These are phyloP conservation scores for Pleurotus giganteus DNA, from an alignment of 768 basidiomycete species.

Conservation along the genomic window DNA sequence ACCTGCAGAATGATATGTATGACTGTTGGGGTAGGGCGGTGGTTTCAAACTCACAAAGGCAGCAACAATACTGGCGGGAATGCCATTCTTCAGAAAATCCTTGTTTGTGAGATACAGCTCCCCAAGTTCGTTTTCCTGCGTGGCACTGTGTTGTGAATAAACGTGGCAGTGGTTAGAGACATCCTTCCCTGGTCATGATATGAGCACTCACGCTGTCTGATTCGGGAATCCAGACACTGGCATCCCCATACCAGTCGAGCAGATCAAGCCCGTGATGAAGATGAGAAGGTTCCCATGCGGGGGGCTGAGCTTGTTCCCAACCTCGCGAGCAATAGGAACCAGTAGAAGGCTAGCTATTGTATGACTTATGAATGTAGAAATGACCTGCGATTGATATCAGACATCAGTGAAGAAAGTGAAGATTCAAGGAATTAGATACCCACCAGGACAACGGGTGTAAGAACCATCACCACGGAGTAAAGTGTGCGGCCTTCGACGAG, in stretches of 20 bases:
- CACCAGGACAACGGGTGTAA: constrained; percentile 70
- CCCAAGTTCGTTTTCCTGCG: constrained; percentile 93
- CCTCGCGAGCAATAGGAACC: constrained; percentile 93
- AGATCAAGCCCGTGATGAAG: constrained; percentile 90
- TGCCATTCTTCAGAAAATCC: constrained; percentile 92
- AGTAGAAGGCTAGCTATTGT: constrained; percentile 95
- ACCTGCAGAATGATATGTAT: constrained; percentile 43
- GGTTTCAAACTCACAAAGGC: constrained; percentile 53
- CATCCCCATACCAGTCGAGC: constrained; percentile 97
- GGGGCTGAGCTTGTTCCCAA: constrained; percentile 74
- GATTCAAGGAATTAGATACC: constrained; percentile 24
- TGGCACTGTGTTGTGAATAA: constrained; percentile 52
- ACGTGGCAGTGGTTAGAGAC: constrained; percentile 6
- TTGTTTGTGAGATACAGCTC: constrained; percentile 80
- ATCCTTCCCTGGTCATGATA: background rate
- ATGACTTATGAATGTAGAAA: constrained; percentile 96
- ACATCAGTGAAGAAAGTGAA: constrained; percentile 5
- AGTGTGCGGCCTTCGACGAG: constrained; percentile 61
- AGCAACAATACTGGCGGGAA: constrained; percentile 92
- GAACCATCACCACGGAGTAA: constrained; percentile 69
- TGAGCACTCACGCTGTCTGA: constrained; percentile 80
- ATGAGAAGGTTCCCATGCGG: constrained; percentile 81
- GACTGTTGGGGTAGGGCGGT: constrained; percentile 8
- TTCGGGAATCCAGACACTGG: constrained; percentile 99
- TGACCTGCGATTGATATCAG: constrained; percentile 51